phyloP scores from a whole-genome alignment of 108 stramenopile species.

The Schizochytrium sp. region DNA sequence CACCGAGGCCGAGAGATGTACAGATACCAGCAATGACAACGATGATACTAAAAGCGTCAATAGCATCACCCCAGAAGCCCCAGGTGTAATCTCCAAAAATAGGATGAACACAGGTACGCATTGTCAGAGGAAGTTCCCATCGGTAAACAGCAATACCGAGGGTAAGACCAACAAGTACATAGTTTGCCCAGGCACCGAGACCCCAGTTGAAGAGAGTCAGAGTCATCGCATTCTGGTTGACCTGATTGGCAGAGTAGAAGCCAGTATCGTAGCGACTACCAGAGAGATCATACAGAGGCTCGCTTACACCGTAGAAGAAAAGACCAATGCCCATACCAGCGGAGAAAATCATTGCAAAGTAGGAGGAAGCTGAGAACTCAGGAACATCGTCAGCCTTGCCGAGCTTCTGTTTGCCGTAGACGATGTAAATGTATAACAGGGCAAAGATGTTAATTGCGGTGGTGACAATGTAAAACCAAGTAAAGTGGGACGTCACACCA shows the following conservation, averaged over 20 bases:
- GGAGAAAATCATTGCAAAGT: conserved; percentile 80
- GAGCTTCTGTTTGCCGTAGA: conserved; percentile 75
- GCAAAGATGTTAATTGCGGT: not conserved
- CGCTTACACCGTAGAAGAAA: conserved; percentile 77
- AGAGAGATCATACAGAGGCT: conserved; percentile 75
- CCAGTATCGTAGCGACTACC: conserved; percentile 67
- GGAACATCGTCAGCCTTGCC: conserved; percentile 71
- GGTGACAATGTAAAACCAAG: conserved; percentile 63
- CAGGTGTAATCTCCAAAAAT: conserved; percentile 78
- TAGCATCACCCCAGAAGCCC: conserved; percentile 80
- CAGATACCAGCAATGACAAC: conserved; percentile 78
- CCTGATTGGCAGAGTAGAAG: conserved; percentile 70
- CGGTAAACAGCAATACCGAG: conserved; percentile 72
- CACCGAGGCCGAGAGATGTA: conserved; percentile 78
- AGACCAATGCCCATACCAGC: conserved; percentile 79
- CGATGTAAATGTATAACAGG: not conserved
- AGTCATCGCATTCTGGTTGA: conserved; percentile 64
- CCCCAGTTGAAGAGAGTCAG: conserved; percentile 80
- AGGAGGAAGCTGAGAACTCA: conserved; percentile 75
- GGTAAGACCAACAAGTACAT: conserved; percentile 73
- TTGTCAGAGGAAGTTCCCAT: conserved; percentile 72
- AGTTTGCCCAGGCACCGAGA: conserved; percentile 76
- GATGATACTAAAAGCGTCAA: conserved; percentile 78
- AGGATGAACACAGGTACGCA: conserved; percentile 77
- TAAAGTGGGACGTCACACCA: not conserved